Conservation (phyloP, 2,329 filamentous ascomycete species). For the Diaporthe sp. region DNA sequence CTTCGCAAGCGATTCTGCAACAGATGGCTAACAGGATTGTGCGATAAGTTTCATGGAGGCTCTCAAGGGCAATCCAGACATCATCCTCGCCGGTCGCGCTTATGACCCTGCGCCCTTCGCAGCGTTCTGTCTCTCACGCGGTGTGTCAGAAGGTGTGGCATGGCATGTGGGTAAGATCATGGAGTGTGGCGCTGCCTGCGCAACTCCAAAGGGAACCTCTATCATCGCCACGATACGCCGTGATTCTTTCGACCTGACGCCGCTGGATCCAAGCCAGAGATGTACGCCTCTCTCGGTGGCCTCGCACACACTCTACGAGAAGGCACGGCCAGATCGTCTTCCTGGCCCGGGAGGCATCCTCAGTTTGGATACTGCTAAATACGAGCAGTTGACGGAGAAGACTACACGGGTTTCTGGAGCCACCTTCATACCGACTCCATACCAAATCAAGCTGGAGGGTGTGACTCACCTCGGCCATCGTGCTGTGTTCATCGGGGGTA, state of each 20-base stretch:
- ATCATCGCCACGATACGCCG: neutral
- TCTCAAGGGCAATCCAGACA: neutral
- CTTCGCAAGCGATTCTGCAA: neutral
- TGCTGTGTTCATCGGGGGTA: neutral
- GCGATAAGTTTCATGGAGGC: neutral
- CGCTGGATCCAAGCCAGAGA: neutral
- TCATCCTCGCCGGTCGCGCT: neutral
- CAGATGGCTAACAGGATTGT: neutral
- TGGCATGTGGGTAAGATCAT: conserved; percentile 14
- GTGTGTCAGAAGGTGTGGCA: neutral
- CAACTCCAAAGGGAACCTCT: neutral
- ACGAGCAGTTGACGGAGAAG: neutral
- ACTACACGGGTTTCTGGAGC: neutral
- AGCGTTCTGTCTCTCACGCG: conserved; percentile 8
- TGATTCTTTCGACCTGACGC: conserved; percentile 3
- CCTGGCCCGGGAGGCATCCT: conserved; percentile 4
- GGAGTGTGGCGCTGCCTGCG: conserved; percentile 9
- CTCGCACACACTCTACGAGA: conserved; percentile 9
- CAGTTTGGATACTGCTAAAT: neutral
- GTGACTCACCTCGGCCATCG: neutral
- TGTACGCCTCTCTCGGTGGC: neutral
- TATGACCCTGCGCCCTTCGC: conserved; percentile 14
- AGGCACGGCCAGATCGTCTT: conserved; percentile 4
- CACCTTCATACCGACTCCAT: neutral
- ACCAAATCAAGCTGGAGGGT: conserved; percentile 6